Conservation (phyloP, 2,329 filamentous ascomycete genomes). For the Fusarium caatingaense region DNA sequence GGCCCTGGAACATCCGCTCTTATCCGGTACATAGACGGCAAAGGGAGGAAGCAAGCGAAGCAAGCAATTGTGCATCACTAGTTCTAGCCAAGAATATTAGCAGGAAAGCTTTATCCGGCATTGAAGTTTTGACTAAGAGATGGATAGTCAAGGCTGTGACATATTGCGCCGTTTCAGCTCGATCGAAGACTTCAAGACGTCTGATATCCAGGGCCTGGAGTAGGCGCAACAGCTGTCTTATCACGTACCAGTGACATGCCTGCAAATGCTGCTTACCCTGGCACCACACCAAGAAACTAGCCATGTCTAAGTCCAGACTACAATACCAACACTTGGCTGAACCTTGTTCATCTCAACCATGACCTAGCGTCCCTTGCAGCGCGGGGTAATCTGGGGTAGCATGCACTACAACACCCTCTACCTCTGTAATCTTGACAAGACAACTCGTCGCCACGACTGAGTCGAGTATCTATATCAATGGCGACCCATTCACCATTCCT, state of each 20-base stretch:
- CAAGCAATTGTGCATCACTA: neutral
- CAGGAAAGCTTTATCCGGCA: neutral
- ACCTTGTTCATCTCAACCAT: constrained; percentile 9
- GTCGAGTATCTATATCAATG: constrained; percentile 16
- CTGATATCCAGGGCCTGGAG: neutral
- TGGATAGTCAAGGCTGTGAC: neutral
- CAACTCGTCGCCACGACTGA: neutral
- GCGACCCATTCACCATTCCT: neutral
- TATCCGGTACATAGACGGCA: constrained; percentile 1
- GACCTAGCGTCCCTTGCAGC: neutral
- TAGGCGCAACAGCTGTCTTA: too few species aligned
- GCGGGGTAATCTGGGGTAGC: constrained; percentile 34
- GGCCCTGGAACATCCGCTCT: constrained; percentile 13
- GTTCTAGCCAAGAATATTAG: neutral
- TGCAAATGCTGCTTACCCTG: neutral
- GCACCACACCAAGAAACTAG: neutral
- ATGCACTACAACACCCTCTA: neutral
- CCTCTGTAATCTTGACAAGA: neutral
- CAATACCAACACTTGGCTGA: neutral
- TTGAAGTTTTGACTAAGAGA: neutral
- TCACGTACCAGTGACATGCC: neutral
- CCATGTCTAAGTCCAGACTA: neutral
- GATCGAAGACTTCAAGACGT: neutral
- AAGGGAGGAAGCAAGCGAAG: neutral
- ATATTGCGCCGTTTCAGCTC: neutral